Base-by-base conservation (phyloP, 495 filamentous ascomycete genomes). In the Neurospora cerealis region DNA sequence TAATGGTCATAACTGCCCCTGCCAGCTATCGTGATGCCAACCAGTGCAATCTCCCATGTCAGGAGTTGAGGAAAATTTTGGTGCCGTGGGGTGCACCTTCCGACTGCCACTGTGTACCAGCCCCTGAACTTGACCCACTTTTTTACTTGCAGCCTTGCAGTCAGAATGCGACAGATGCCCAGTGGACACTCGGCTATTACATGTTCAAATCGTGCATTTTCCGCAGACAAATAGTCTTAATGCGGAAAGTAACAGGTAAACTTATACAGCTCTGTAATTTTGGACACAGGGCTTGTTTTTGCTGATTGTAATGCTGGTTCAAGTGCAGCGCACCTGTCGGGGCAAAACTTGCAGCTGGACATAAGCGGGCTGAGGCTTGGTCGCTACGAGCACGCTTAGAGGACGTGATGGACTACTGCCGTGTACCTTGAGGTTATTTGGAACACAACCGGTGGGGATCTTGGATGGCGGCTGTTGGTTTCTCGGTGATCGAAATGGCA, bases 201-300 rank as follows among this genome's bases (percentile, higher is more conserved):
- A 15, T 6, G 10, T 2, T 3, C 46, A 28, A 0, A 5, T 2
- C 46, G 15, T 0, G 2, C 2, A 54, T 15, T 15, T 0, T 6
- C n/a, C 24, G 21, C 21, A 54, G 24, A 28, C 24, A 28, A 28
- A 28, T 0, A 28, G 24, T 28, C 24, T 28, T 28, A 28, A 28
- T 28, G 24, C 24, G 2, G 24, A 28, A 28, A 28, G 24, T 28
- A 28, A 28, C 24, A 28, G 24, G 24, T 28, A 28, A 28, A 28
- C 0, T 28, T 28, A 28, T 28, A 28, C 24, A 28, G 24, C 24
- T 28, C 24, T 28, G 24, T 11, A 24, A 21, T 11, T 10, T 21
- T 3, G n/a, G 3, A 8, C 4, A 21, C 44, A 4, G 3, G 3
- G 10, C 9, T 3, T 46, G 19, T 3, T 21, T n/a, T 3, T 46